Conservation (phyloP, 2,329 filamentous ascomycete genomes). For the Neopestalotiopsis rosae region DNA sequence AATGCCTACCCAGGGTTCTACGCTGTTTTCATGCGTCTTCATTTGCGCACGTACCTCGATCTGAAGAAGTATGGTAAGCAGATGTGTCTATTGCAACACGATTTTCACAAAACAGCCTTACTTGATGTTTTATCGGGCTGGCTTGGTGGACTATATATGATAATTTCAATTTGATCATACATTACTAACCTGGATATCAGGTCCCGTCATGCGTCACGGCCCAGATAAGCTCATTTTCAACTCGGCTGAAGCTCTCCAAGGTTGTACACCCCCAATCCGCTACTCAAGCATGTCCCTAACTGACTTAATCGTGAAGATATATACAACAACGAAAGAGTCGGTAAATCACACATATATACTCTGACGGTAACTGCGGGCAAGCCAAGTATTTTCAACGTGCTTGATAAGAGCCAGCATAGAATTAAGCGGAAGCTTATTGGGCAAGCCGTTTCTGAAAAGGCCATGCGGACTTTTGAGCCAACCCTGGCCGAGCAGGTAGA, state of each 20-base stretch:
- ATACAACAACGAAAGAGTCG: conserved; percentile 25
- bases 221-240: conserved; percentile 29
- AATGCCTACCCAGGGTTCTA: conserved; percentile 6
- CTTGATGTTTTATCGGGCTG: too few relatives aligned
- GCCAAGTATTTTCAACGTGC: conserved; percentile 19
- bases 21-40: neutral
- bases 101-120: too few relatives aligned
- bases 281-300: neutral
- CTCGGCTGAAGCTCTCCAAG: conserved; percentile 22
- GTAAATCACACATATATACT: conserved; percentile 26
- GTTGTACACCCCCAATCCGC: neutral
- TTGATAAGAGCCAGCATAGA: conserved; percentile 13
- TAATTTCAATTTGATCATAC: neutral
- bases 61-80: conserved; percentile 16
- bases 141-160: too few relatives aligned
- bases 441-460: conserved; percentile 9
- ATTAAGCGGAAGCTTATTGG: conserved; percentile 15
- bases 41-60: conserved; percentile 1
- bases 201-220: conserved; percentile 24
- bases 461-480: conserved; percentile 16
- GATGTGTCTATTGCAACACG: neutral
- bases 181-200: conserved; percentile 12
- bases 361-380: conserved; percentile 22
- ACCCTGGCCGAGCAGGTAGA: conserved; percentile 13
- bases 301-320: conserved; percentile 22